Evolutionary conservation across 495 filamentous ascomycete species (phyloP), one percentile per base, ranked within the genome.

Genomic region (Talaromyces nanjingensis): DNA sequence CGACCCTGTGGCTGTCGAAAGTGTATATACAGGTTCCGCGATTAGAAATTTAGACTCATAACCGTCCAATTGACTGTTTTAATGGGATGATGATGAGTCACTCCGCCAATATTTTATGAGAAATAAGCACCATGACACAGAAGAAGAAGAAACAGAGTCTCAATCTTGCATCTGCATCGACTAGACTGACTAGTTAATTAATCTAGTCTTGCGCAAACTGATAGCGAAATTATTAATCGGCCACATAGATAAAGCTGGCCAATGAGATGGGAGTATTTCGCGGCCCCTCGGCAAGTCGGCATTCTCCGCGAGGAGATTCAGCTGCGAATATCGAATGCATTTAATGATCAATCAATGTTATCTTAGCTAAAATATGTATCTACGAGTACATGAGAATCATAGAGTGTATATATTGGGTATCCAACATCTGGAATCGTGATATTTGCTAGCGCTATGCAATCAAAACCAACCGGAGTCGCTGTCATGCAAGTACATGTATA

Each of bases 401-500:
- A 31, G 29, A 37, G 8, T 12, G 9, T 12, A 12, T 37, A 37
- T 9, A 37, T 12, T 37, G 45, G 45, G 45, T 49, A 49, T 49
- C n/a, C 16, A 14, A 56, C 27, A 56, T 12, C 18, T 22, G 6
- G 53, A 56, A 29, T 58, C 52, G 4, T 59, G 3, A 59, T 37
- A 29, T 59, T 24, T 33, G 56, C 56, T 20, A 37, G 29, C 27
- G 56, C 56, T 59, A 59, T 59, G 56, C 56, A 59, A 59, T 37
- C 59, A 47, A 27, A 60, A 49, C 24, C 59, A 60, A 47, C 22
- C 53, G 53, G 2, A 14, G 56, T 59, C 56, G 31, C 56, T 34
- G 6, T 37, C 56, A 59, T 59, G 56, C 53, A 58, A 20, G 24
- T 34, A 58, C 29, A 14, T 58, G 14, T 37, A 59, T 59, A 59